These are phyloP conservation scores for Dactylellina leptospora DNA, from an alignment of 2,329 filamentous ascomycete species.

Conservation along the genomic window DNA sequence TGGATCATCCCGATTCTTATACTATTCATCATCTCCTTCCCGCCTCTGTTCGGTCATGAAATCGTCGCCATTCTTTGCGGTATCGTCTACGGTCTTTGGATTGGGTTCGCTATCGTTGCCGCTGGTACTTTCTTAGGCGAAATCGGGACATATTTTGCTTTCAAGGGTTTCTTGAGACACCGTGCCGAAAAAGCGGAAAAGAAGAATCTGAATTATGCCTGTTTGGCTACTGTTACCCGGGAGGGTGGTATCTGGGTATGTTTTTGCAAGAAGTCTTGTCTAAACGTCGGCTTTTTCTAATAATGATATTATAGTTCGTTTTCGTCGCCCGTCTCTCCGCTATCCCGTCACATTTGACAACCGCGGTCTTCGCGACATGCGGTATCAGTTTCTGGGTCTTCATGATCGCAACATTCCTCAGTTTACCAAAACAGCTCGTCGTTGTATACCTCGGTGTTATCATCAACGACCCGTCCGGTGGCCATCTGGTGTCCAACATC, in stretches of 20 bases:
- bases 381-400: constrained; percentile 62
- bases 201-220: constrained; percentile 62
- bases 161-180: constrained; percentile 60
- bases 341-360: constrained; percentile 62
- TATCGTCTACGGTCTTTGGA: constrained; percentile 62
- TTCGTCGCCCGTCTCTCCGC: constrained; percentile 62
- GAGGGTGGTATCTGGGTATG: constrained; percentile 61
- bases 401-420: constrained; percentile 61
- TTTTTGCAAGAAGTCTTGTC: background rate
- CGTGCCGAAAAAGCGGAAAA: constrained; percentile 61
- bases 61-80: constrained; percentile 61
- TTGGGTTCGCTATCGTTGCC: constrained; percentile 62
- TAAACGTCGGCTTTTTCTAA: background rate
- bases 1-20: constrained; percentile 62
- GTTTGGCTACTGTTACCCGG: constrained; percentile 61
- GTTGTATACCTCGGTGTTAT: constrained; percentile 62
- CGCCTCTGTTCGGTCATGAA: constrained; percentile 63
- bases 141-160: constrained; percentile 61
- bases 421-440: constrained; percentile 62
- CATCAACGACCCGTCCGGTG: constrained; percentile 39
- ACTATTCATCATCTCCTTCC: constrained; percentile 62
- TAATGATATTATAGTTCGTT: constrained; percentile 57
- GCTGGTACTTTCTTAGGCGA: constrained; percentile 62
- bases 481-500: constrained; percentile 58
- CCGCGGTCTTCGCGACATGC: constrained; percentile 62